Percentiles rank a stretch among this genome's conserved stretches.
phyloP scores from a whole-genome alignment of 169 alveolate genomes.

The Condylostoma magnum region DNA sequence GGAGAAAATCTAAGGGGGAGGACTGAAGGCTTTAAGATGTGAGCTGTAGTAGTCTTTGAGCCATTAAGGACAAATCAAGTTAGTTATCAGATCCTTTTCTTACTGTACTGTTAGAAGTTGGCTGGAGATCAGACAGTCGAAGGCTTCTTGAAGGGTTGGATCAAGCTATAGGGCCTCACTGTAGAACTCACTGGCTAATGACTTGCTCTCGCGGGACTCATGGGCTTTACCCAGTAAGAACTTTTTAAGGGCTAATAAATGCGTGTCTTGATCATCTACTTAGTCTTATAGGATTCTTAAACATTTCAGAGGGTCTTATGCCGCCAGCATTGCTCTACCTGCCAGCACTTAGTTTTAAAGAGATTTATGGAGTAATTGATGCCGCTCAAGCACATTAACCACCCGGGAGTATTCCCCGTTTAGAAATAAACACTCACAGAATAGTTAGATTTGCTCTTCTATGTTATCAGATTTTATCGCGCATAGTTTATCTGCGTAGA shows the following conservation, averaged over 20 bases:
- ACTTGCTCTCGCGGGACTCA: slow-evolving; percentile 81
- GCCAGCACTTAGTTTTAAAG: slow-evolving; percentile 18
- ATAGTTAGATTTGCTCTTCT: not conserved
- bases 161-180: slow-evolving; percentile 62
- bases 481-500: slow-evolving; percentile 13
- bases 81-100: slow-evolving; percentile 54
- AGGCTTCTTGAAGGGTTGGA: slow-evolving; percentile 71
- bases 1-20: slow-evolving; percentile 40
- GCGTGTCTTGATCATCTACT: slow-evolving; percentile 23
- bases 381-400: not conserved
- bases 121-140: slow-evolving; percentile 47
- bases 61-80: slow-evolving; percentile 64
- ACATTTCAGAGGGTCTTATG: slow-evolving; percentile 8
- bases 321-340: slow-evolving; percentile 11
- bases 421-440: slow-evolving; percentile 4
- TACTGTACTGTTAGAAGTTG: slow-evolving; percentile 41
- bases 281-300: slow-evolving; percentile 6
- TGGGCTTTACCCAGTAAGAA: slow-evolving; percentile 73
- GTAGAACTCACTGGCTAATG: slow-evolving; percentile 68
- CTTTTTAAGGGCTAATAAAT: slow-evolving; percentile 57
- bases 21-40: slow-evolving; percentile 51
- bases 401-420: slow-evolving; percentile 32
- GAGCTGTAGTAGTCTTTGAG: slow-evolving; percentile 70
- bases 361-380: not conserved
- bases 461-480: not conserved